These are phyloP conservation scores for Podila epigama DNA, from an alignment of 192 early-diverging fungal genomes.

Conservation along the genomic window DNA sequence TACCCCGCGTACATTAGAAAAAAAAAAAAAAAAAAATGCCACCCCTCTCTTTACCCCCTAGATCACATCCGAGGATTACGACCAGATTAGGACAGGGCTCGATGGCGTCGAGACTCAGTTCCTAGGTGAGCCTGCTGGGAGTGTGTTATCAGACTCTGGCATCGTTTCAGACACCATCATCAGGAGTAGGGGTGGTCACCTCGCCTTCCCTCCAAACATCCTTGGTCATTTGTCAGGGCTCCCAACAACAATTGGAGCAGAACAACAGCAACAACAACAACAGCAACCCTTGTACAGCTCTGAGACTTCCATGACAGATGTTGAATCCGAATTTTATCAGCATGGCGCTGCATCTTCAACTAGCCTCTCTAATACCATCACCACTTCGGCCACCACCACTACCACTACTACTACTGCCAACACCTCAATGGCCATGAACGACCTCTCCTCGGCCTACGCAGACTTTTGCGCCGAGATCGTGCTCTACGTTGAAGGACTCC, in stretches of 20 bases:
- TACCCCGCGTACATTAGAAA: not conserved
- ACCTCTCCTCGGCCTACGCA: conserved; percentile 19
- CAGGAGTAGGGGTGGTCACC: conserved; percentile 22
- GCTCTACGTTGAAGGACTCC: conserved; percentile 22
- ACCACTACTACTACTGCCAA: not conserved
- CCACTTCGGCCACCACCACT: not conserved
- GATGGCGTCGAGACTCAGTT: conserved; percentile 48
- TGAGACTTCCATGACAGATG: conserved; percentile 2
- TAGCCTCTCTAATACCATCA: not conserved
- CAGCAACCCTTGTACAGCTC: not conserved
- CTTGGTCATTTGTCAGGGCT: conserved; percentile 5
- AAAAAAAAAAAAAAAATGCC: not conserved
- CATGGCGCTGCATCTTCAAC: conserved; percentile 1
- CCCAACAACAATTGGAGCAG: too few relatives aligned
- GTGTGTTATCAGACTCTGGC: not conserved
- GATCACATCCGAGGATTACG: conserved; percentile 51
- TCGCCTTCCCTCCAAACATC: conserved; percentile 36
- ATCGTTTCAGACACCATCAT: not conserved
- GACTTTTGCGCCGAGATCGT: conserved; percentile 31
- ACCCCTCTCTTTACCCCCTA: not conserved
- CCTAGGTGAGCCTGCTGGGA: conserved; percentile 31
- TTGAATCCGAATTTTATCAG: conserved; percentile 22
- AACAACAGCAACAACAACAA: too few relatives aligned
- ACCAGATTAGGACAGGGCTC: conserved; percentile 45
- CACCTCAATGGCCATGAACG: not conserved